Conservation (phyloP, 495 filamentous ascomycete genomes). For the Penicillium soppii region DNA sequence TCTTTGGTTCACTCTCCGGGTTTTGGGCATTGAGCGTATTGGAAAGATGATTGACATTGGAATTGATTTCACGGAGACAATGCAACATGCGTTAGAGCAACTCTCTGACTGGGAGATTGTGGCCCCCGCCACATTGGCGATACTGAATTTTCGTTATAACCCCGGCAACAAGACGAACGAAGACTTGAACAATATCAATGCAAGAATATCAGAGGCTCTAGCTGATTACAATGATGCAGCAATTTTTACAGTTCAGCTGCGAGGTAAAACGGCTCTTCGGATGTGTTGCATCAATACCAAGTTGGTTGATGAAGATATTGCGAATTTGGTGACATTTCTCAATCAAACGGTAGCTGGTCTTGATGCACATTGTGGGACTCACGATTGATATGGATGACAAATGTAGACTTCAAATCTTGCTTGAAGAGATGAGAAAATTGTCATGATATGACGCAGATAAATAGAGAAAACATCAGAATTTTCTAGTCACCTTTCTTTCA, state of each 20-base stretch:
- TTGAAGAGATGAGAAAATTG: too few species aligned
- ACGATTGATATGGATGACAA: too few species aligned
- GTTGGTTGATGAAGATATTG: too few species aligned
- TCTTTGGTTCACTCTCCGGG: conserved; percentile 24
- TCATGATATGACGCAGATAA: too few species aligned
- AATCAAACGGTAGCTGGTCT: too few species aligned
- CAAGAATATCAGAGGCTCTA: not conserved
- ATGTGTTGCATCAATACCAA: not conserved
- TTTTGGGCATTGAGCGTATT: conserved; percentile 20
- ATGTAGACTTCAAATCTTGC: too few species aligned
- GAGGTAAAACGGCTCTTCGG: not conserved
- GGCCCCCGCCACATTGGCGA: not conserved
- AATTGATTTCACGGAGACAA: not conserved
- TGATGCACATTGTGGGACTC: too few species aligned
- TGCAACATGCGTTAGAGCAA: not conserved
- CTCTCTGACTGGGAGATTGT: not conserved
- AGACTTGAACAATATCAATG: not conserved
- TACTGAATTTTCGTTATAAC: not conserved
- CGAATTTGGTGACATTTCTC: too few species aligned
- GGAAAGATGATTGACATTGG: conserved; percentile 14
- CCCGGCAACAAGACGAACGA: not conserved
- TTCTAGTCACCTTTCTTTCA: too few species aligned
- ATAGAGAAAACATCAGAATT: too few species aligned
- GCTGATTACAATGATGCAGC: not conserved
- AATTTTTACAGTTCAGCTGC: not conserved